Evolutionary conservation across 139 green algal species (phyloP), one percentile per base, ranked within the genome.

Genomic region (Chlamydomonas urium): DNA sequence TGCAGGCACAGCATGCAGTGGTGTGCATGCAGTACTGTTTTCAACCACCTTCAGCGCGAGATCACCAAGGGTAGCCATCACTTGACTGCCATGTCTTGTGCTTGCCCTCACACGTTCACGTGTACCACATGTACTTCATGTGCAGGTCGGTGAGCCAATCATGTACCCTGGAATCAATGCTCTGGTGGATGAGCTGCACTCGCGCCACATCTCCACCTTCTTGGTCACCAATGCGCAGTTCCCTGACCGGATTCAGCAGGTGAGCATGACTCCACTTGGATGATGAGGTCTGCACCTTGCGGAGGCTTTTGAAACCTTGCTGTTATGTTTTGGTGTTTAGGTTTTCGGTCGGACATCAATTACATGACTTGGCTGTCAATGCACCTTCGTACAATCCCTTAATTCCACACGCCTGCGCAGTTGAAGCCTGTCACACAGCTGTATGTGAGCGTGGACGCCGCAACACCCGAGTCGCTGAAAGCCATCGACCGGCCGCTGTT

Each of bases 101-200:
- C n/a, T n/a, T n/a, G n/a, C n/a, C n/a, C n/a, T n/a, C n/a, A n/a
- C n/a, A n/a, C n/a, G n/a, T n/a, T n/a, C n/a, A n/a, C n/a, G n/a
- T n/a, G n/a, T n/a, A n/a, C n/a, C n/a, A n/a, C n/a, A n/a, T n/a
- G n/a, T n/a, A n/a, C n/a, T n/a, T n/a, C n/a, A n/a, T n/a, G n/a
- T n/a, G n/a, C n/a, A 87, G 72, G 65, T 96, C 35, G 90, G 90
- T 2, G 90, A 96, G 83, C 90, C 90, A 38, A 96, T 96, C 78
- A 96, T 96, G 90, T 96, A 96, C 70, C 90, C 90, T 26, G 71
- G 91, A 66, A 93, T 96, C 79, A 94, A 91, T 56, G 80, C 74
- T 6, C 80, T 96, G 45, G 74, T 93, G 23, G 53, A 37, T 21
- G 61, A 82, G 66, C 85, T 96, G 38, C 90, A 96, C 69, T 34